Evolutionary conservation across 106 monocot genomes (phyloP), one percentile per base, ranked within the genome.

Genomic region (Dendrobium chrysotoxum): DNA sequence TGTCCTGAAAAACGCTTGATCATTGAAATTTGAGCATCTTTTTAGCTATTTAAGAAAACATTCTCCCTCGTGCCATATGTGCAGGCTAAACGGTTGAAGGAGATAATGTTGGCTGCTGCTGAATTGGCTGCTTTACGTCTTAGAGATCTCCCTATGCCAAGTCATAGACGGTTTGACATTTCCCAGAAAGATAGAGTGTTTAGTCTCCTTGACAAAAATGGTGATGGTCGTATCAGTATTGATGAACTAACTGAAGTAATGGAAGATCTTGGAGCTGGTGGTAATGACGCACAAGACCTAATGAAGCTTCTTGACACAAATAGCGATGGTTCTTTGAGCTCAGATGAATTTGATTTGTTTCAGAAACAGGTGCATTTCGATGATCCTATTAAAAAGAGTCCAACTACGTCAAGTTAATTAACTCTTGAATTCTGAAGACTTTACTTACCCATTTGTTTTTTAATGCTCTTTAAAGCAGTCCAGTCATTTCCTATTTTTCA

Each of bases 251-350:
- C 87, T 25, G 90, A 92, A 40, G 87, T 97, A 57, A 95, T 98
- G 88, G 90, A 92, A 85, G 98, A 95, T 47, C 92, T 98, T 53
- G 98, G 98, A 83, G 98, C 95, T 23, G 91, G 82, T 75, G 86
- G 82, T 20, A 87, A 98, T 35, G 92, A 94, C 84, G 98, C 94
- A 2, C 87, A 81, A 58, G 92, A 98, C 66, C 89, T 98, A 25
- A 98, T 98, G 98, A 87, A 86, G 70, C 90, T 95, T 83, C 85
- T 98, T 2, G 98, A 98, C 80, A 86, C 85, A 79, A 92, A 98
- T 70, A 91, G 92, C 76, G 98, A 98, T 78, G 98, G 98, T 42
- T 95, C 89, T 79, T 85, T 98, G 83, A 95, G 91, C 81, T 92
- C 92, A 39, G 92, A 98, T 74, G 94, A 98, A 72, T 98, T 98